Evolutionary conservation across 2,329 filamentous ascomycete genomes (phyloP).

Genomic region (Paraphoma sp.): DNA sequence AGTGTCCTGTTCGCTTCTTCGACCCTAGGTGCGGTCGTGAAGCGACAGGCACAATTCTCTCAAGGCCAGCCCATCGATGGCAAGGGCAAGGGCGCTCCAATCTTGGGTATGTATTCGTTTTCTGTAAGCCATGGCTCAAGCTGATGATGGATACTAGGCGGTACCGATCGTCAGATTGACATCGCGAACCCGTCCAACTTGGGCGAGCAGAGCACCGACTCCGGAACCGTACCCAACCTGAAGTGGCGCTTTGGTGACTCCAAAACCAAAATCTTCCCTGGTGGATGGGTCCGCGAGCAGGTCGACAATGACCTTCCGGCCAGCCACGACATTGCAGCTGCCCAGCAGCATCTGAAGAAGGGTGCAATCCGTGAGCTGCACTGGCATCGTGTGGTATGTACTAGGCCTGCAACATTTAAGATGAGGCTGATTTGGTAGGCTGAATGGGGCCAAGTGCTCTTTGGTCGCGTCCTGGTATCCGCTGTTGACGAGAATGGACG

Average conservation of each 20-base stretch:
- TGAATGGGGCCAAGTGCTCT: constrained; percentile 71
- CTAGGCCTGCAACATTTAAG: neutral
- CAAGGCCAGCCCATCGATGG: constrained; percentile 64
- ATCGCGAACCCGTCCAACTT: constrained; percentile 70
- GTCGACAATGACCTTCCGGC: constrained; percentile 70
- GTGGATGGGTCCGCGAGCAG: constrained; percentile 72
- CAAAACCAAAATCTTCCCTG: constrained; percentile 66
- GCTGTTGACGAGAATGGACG: constrained; percentile 68
- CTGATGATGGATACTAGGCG: constrained; percentile 54
- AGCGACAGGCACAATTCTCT: constrained; percentile 49
- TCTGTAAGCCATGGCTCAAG: neutral
- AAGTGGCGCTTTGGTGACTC: constrained; percentile 75
- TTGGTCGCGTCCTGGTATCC: constrained; percentile 64
- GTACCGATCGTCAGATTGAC: constrained; percentile 68
- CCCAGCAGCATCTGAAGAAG: constrained; percentile 72
- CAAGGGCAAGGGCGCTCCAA: constrained; percentile 64
- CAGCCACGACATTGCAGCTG: constrained; percentile 70
- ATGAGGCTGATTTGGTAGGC: constrained; percentile 51
- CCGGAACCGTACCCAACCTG: constrained; percentile 69
- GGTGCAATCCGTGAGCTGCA: constrained; percentile 72
- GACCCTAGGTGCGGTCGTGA: constrained; percentile 26
- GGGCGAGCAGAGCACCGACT: constrained; percentile 67
- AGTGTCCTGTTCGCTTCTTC: constrained; percentile 24
- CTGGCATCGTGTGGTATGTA: constrained; percentile 69
- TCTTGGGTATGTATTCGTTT: constrained; percentile 57